Base-by-base conservation (phyloP, 108 stramenopile species). In the Stephanodiscus minutulus region DNA sequence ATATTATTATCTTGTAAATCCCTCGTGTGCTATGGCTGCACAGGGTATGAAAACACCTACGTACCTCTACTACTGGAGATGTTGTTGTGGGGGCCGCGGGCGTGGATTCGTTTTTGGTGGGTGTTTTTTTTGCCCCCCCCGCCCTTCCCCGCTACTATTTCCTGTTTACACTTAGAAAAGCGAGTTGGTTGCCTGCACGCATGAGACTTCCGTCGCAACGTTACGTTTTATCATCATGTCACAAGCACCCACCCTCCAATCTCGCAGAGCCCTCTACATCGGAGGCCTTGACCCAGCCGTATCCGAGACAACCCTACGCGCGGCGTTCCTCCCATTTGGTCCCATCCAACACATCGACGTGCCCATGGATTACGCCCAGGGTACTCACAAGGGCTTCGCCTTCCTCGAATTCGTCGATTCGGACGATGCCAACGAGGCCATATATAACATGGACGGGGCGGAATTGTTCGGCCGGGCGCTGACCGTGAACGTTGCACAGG, bases 251-350 rank as follows among this genome's bases (percentile, higher is more conserved):
- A 55, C 65, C 50, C 57, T 68, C 9, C 82, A 83, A 64, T 79
- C 81, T 28, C 68, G 77, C 33, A 66, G 85, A 46, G 74, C 82
- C 10, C 72, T 88, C 12, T 90, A 86, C 78, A 83, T 88, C n/a
- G 97, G 96, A n/a, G 98, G 98, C 8, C 67, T 98, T 36, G 91
- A 90, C 18, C 88, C 93, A 47, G 79, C 73, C 10, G 96, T 96
- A 18, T 88, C 83, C 12, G 91, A 89, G 70, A 82, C 82, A 37
- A 74, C 92, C 7, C 73, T 98, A 22, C 96, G 96, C 46, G 97
- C 98, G 31, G 97, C 97, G 8, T 90, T 98, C 82, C 81, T 98
- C 21, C 97, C 97, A 7, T 98, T 97, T 67, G 98, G 98, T 21
- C 86, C 83, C 57, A 88, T 94, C 39, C 62, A 62, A 49, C 24